Evolutionary conservation across 257 asterid species (phyloP), one percentile per base, ranked within the genome.

Genomic region (Fraxinus anomala): DNA sequence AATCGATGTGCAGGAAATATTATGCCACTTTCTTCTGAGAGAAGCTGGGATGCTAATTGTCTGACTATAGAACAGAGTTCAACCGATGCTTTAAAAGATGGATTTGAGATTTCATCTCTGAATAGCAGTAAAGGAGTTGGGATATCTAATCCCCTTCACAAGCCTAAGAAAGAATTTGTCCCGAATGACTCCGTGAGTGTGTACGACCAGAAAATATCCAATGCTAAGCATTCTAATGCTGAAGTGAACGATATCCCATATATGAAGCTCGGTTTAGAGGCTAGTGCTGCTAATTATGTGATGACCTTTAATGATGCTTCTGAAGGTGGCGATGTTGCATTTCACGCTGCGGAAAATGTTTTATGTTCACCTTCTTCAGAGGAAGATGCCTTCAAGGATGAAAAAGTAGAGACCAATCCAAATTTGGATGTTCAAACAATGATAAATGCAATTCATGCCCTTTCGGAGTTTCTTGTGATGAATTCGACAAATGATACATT

Each of bases 341-440:
- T 89, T 80, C 92, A 85, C 84, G 96, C 89, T 9, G 97, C 97
- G 14, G 98, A 94, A 82, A 86, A 90, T 82, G 97, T 91, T 86
- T 86, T 89, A 17, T 82, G 82, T 79, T 91, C 97, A 26, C 96
- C 96, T 68, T 87, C 90, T 82, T 86, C 94, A 82, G 92, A 85
- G 84, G 97, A 93, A 81, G 87, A 89, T 80, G 84, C 77, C 42
- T 4, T 61, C 68, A 92, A 88, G 76, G 81, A 56, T 74, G 66
- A 70, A 72, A 79, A 72, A 67, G 40, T 44, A 40, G 85, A 24
- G 66, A 79, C 84, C 30, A 79, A 73, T 80, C 85, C 89, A 26
- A 85, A 80, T 78, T 68, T 90, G 87, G 87, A 87, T 74, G 89
- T 88, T 80, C 75, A 83, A 24, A 80, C 86, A 65, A 83, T 88